A percentile compares a stretch with the other conserved stretches of the same genome.
phyloP scores from a whole-genome alignment of 345 rosid genomes.

The Trapa incisa region DNA sequence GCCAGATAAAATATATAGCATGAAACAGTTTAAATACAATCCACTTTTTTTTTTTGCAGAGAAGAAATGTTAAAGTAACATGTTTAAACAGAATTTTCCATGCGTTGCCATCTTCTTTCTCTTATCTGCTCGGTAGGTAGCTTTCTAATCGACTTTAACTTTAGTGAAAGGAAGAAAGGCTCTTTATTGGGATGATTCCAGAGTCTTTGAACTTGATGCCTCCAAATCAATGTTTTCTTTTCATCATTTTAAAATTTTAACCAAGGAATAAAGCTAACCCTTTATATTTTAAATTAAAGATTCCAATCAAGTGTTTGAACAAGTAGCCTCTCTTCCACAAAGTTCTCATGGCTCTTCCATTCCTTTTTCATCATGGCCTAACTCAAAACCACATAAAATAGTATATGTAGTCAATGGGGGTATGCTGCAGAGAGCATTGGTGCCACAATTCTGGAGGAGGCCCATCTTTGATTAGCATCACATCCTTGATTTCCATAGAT shows the following conservation, averaged over 20 bases:
- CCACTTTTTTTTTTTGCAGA: no score
- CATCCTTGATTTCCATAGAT: no score
- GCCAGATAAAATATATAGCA: no score
- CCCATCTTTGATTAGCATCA: no score
- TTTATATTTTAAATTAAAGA: background rate
- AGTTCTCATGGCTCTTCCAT: no score
- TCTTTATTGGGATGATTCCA: background rate
- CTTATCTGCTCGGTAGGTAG: background rate
- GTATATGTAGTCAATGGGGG: no score
- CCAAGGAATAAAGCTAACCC: background rate
- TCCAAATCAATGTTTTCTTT: slow-evolving; percentile 7
- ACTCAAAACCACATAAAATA: no score
- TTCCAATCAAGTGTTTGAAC: background rate
- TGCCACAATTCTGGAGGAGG: no score
- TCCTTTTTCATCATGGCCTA: no score
- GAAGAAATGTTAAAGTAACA: no score
- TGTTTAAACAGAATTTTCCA: background rate
- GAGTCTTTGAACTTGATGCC: slow-evolving; percentile 4
- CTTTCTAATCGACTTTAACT: background rate
- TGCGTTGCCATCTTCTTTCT: background rate
- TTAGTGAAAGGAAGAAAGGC: background rate
- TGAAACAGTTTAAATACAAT: no score
- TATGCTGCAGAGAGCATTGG: no score
- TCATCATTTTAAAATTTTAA: background rate
- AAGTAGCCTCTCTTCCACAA: background rate